Percentiles rank a stretch among this genome's conserved stretches.
Conservation (phyloP, 768 basidiomycete genomes). For the Daedaleopsis nitida region DNA sequence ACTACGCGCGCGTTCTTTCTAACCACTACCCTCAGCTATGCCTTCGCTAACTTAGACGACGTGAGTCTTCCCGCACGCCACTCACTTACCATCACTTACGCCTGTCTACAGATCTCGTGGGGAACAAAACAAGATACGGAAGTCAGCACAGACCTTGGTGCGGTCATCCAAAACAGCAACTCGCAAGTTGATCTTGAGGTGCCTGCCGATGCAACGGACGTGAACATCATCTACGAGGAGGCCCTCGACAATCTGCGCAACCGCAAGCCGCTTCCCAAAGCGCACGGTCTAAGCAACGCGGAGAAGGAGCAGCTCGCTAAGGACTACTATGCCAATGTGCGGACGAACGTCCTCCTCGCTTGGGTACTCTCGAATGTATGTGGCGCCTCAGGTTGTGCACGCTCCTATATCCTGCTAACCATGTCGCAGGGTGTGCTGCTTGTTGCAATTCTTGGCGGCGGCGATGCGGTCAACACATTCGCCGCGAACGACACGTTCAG, state of each 20-base stretch:
- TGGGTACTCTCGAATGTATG: constrained; percentile 87
- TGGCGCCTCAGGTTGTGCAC: not conserved
- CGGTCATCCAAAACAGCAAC: constrained; percentile 77
- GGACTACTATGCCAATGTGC: constrained; percentile 86
- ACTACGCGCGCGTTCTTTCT: constrained; percentile 14
- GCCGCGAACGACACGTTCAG: constrained; percentile 45
- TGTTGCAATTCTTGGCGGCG: constrained; percentile 66
- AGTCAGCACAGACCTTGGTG: constrained; percentile 77
- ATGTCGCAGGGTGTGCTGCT: constrained; percentile 40
- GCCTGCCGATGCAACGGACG: constrained; percentile 77
- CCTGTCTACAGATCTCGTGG: constrained; percentile 71
- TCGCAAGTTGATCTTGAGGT: constrained; percentile 89
- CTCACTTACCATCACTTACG: constrained; percentile 12
- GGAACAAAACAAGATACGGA: constrained; percentile 91
- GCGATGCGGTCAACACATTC: constrained; percentile 64
- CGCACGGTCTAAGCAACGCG: constrained; percentile 41
- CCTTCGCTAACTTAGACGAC: constrained; percentile 85
- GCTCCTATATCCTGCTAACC: not conserved
- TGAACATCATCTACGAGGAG: constrained; percentile 84
- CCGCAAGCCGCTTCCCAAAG: constrained; percentile 47
- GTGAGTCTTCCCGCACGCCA: constrained; percentile 42
- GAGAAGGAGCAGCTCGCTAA: constrained; percentile 76
- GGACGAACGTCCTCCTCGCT: constrained; percentile 79
- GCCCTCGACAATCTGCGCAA: constrained; percentile 72
- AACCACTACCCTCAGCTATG: constrained; percentile 55